Evolutionary conservation across 1,284 basidiomycete species (phyloP).

Genomic region (Marasmius fiardii): DNA sequence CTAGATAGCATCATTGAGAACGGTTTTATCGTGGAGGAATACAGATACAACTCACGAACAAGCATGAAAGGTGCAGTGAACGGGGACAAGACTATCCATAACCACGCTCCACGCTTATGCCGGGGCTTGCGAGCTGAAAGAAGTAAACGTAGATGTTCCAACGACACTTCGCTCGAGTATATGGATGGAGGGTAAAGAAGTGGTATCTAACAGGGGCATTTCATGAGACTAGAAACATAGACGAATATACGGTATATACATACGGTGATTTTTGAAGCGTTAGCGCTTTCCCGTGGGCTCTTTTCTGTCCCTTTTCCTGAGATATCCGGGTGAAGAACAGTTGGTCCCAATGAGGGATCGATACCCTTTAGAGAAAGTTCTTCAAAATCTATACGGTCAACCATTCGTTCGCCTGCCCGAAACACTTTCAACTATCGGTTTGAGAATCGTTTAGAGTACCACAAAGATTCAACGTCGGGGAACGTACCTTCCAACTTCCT

Average conservation of each 20-base stretch:
- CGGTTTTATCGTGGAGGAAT: background rate
- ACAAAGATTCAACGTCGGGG: background rate
- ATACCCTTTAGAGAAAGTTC: slow-evolving; percentile 68
- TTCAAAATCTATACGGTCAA: slow-evolving; percentile 73
- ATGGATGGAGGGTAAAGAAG: slow-evolving; percentile 64
- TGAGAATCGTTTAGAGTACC: background rate
- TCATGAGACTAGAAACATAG: background rate
- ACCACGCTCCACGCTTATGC: slow-evolving; percentile 62
- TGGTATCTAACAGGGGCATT: slow-evolving; percentile 46
- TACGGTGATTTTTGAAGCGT: background rate
- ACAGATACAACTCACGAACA: slow-evolving; percentile 51
- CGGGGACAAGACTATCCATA: slow-evolving; percentile 59
- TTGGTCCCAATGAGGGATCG: slow-evolving; percentile 65
- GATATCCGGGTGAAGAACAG: slow-evolving; percentile 22
- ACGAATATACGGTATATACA: background rate
- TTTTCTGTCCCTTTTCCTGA: slow-evolving; percentile 11
- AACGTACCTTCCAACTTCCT: slow-evolving; percentile 63
- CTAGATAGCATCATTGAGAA: slow-evolving; percentile 29
- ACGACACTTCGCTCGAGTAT: slow-evolving; percentile 36
- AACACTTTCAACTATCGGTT: slow-evolving; percentile 50
- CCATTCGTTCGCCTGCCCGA: slow-evolving; percentile 58
- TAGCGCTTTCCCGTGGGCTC: slow-evolving; percentile 12
- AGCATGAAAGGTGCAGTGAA: slow-evolving; percentile 71
- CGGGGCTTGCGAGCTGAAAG: slow-evolving; percentile 53
- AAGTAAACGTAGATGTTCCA: slow-evolving; percentile 52